Percentiles rank a stretch among this genome's conserved stretches.
Evolutionary conservation across 1,139 yeast genomes (phyloP).

Genomic region (Blastobotrys proliferans): DNA sequence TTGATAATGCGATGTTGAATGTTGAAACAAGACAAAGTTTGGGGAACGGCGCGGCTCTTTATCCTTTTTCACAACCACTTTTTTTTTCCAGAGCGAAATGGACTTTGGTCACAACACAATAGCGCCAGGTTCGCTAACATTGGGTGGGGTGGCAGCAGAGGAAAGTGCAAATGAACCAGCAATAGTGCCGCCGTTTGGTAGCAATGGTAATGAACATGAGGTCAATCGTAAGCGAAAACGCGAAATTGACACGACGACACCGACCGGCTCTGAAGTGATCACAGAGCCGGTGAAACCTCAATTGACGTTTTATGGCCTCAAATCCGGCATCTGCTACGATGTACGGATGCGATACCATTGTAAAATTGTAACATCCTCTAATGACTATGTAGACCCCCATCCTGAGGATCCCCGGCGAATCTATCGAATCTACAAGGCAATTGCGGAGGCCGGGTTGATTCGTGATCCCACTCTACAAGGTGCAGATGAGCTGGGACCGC

Average conservation of each 20-base stretch:
- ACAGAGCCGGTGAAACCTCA: conserved; percentile 7
- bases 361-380: conserved; percentile 84
- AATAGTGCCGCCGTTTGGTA: not conserved
- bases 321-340: conserved; percentile 93
- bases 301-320: conserved; percentile 27
- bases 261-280: not conserved
- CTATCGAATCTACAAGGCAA: conserved; percentile 83
- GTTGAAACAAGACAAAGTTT: not conserved
- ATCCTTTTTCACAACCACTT: not conserved
- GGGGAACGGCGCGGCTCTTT: not conserved
- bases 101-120: too few species aligned
- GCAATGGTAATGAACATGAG: not conserved
- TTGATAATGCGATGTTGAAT: conserved; percentile 2
- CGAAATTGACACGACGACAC: conserved; percentile 1
- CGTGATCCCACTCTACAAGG: conserved; percentile 80
- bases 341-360: conserved; percentile 98
- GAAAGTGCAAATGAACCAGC: not conserved
- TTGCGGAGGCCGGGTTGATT: conserved; percentile 91
- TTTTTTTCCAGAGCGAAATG: too few species aligned
- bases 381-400: conserved; percentile 95
- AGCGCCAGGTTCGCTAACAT: not conserved
- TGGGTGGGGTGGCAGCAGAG: conserved; percentile 3
- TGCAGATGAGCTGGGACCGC: conserved; percentile 75
- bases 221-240: conserved; percentile 10
- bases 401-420: conserved; percentile 98